Percentiles rank a stretch among this genome's conserved stretches.
phyloP scores from a whole-genome alignment of 73 alveolate genomes.

The Tetrahymena thermophila region DNA sequence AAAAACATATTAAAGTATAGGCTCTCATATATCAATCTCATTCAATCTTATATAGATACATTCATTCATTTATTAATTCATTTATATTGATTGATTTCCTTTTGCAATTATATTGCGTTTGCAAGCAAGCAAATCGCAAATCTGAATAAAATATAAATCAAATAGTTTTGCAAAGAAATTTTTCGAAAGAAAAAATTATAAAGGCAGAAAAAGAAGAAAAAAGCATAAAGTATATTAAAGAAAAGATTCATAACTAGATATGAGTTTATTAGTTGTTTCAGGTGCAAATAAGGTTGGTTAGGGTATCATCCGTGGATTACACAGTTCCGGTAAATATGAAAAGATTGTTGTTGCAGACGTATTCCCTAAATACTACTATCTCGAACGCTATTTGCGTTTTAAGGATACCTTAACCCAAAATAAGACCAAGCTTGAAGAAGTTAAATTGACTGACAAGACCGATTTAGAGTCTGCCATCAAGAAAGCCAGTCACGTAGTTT shows the following conservation, averaged over 20 bases:
- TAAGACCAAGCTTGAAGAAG: background rate
- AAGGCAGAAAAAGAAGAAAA: background rate
- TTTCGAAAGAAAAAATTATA: background rate
- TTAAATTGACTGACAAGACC: background rate
- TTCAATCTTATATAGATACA: background rate
- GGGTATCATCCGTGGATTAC: background rate
- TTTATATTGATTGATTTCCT: background rate
- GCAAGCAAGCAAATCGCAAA: background rate
- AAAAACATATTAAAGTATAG: no score
- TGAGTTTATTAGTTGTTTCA: background rate
- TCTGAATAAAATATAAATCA: background rate
- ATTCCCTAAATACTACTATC: background rate
- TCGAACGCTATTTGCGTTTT: background rate
- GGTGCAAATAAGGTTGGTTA: background rate
- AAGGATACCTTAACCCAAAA: background rate
- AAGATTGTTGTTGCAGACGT: background rate
- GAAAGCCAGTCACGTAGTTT: background rate
- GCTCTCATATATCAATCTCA: no score
- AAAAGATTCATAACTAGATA: background rate
- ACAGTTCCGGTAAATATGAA: slow-evolving; percentile 2
- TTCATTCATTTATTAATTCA: background rate
- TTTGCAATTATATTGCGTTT: background rate
- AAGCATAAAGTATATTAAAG: background rate
- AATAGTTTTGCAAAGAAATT: background rate
- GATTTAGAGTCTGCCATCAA: background rate